Evolutionary conservation across 1,284 basidiomycete genomes (phyloP).

Genomic region (Volvariella volvacea): DNA sequence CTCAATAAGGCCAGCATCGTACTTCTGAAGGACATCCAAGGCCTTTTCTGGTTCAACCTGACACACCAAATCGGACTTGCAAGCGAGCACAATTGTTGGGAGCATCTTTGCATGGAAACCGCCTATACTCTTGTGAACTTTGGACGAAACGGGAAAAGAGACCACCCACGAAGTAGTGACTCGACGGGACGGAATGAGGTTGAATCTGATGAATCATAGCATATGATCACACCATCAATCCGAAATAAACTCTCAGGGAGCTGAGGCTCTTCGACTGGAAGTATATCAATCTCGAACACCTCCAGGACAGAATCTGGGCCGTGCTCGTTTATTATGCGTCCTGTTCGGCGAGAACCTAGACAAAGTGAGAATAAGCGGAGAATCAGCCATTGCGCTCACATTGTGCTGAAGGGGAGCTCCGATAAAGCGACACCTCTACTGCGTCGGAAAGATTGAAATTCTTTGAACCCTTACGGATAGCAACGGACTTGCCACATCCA

Average conservation of each 20-base stretch:
- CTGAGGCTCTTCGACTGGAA: constrained; percentile 15
- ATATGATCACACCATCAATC: constrained; percentile 68
- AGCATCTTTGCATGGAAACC: constrained; percentile 47
- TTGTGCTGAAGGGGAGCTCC: constrained; percentile 17
- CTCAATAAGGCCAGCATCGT: constrained; percentile 67
- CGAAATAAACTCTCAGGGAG: constrained; percentile 39
- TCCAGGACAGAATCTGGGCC: constrained; percentile 34
- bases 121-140: constrained; percentile 30
- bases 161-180: constrained; percentile 52
- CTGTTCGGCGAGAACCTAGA: constrained; percentile 44
- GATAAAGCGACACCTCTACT: constrained; percentile 9
- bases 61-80: constrained; percentile 63
- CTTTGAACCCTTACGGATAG: constrained; percentile 62
- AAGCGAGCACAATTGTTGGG: constrained; percentile 63
- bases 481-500: constrained; percentile 66
- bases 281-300: constrained; percentile 51
- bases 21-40: constrained; percentile 36
- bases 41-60: constrained; percentile 52
- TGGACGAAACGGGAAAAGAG: constrained; percentile 6
- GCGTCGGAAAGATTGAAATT: constrained; percentile 48
- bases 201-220: constrained; percentile 61
- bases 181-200: constrained; percentile 59
- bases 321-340: constrained; percentile 31
- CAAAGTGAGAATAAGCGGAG: constrained; percentile 29
- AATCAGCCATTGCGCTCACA: constrained; percentile 28